Base-by-base conservation (phyloP, 306 rosid species). In the Senna tora region DNA sequence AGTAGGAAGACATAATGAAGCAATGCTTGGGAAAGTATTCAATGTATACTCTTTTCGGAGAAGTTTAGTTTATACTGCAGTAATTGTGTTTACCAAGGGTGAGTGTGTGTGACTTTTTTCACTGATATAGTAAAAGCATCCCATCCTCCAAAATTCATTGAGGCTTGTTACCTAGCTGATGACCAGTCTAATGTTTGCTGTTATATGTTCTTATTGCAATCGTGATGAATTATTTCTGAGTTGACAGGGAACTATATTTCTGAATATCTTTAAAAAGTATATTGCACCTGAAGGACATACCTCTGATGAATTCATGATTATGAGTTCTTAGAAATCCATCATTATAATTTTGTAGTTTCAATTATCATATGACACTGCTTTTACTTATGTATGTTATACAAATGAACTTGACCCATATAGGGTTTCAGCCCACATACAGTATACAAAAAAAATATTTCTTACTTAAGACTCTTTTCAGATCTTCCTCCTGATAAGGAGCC, bases 401-500 rank as follows among this genome's bases (percentile, higher is more conserved):
- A 28, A 58, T n/a, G 56, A 71, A 21, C 9, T 71, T 17, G 6
- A 32, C 9, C 64, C 41, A 51, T 12, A 64, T 28, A n/a, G 39
- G 61, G 49, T 51, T 42, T 60, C 12, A 43, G 25, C 52, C 7
- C 30, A 25, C 12, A 7, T 30, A 17, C 1, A 2, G 33, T 58
- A 11, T 71, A 14, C n/a, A 10, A 19, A 28, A 67, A 56, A 16
- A n/a, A n/a, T n/a, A n/a, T n/a, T 66, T 65, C 75, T 72, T 38
- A 66, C 20, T 47, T 17, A 13, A 13, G 12, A 4, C 45, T 49
- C n/a, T 60, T 84, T 76, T 20, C 79, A 91, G 97, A 92, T 77
- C 75, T 86, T 77, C 89, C 87, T 17, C 76, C 78, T 10, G 83
- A 78, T 42, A 87, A 75, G 81, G 84, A 81, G 73, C 86, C 96